A percentile compares a stretch with the other conserved stretches of the same genome.
phyloP scores from a whole-genome alignment of 495 filamentous ascomycete genomes.

The Neurospora sublineolata region DNA sequence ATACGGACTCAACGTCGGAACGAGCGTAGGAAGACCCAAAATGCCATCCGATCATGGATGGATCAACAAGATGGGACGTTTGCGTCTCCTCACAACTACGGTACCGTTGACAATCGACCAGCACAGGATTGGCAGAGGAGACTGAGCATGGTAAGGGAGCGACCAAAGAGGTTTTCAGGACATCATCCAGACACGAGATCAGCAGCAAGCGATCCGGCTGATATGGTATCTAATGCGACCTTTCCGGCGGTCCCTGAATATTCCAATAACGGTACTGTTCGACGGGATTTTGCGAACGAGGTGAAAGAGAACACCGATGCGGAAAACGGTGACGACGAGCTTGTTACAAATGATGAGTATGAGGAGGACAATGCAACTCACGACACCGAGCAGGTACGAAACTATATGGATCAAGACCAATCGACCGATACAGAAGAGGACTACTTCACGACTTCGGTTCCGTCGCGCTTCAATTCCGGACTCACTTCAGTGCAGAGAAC shows the following conservation, averaged over 20 bases:
- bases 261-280: conserved; percentile 12
- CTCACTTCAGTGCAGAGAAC: conserved; percentile 11
- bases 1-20: conserved; percentile 39
- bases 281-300: conserved; percentile 19
- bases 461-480: conserved; percentile 18
- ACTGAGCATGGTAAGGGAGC: conserved; percentile 31
- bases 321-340: conserved; percentile 81
- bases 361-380: conserved; percentile 34
- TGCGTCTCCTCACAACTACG: conserved; percentile 43
- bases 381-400: conserved; percentile 5
- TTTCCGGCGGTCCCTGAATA: conserved; percentile 21
- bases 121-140: conserved; percentile 28
- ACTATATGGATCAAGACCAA: not conserved
- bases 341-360: conserved; percentile 64
- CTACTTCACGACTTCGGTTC: conserved; percentile 36
- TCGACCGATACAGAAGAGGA: conserved; percentile 26
- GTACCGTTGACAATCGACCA: conserved; percentile 34
- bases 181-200: conserved; percentile 39
- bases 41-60: conserved; percentile 79
- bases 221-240: conserved; percentile 34
- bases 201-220: conserved; percentile 43
- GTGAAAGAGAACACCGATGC: conserved; percentile 52
- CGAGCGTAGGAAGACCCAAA: conserved; percentile 55
- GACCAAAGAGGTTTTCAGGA: conserved; percentile 25
- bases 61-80: conserved; percentile 54